These are phyloP conservation scores for Nitzschia inconspicua DNA, from an alignment of 108 stramenopile species.

Conservation along the genomic window DNA sequence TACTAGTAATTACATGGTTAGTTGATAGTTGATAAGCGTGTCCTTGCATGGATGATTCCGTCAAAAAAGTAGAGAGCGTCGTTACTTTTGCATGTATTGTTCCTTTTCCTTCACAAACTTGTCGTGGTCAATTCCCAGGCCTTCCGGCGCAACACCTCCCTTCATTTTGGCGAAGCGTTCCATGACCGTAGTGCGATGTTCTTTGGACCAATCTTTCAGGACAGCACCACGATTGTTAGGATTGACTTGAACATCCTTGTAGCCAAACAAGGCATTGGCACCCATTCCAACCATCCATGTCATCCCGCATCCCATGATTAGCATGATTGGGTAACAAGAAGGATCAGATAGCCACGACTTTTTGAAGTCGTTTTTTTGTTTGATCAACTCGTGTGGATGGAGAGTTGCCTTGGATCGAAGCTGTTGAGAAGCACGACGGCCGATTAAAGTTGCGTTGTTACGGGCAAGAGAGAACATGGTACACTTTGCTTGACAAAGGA, in stretches of 20 bases:
- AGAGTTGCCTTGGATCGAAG: neutral
- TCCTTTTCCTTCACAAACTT: slow-evolving; percentile 59
- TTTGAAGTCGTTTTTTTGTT: slow-evolving; percentile 14
- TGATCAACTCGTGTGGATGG: neutral
- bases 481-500: no score
- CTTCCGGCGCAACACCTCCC: slow-evolving; percentile 51
- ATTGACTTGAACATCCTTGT: slow-evolving; percentile 61
- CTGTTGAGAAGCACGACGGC: no score
- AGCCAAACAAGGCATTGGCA: slow-evolving; percentile 40
- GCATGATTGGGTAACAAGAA: slow-evolving; percentile 58
- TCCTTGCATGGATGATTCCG: no score
- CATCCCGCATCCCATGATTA: slow-evolving; percentile 38
- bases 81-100: slow-evolving; percentile 23
- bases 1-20: no score
- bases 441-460: no score
- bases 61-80: no score
- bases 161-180: slow-evolving; percentile 4
- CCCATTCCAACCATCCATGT: slow-evolving; percentile 56
- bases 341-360: slow-evolving; percentile 59
- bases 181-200: slow-evolving; percentile 12
- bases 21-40: no score
- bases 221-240: slow-evolving; percentile 25
- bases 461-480: no score
- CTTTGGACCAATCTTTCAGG: slow-evolving; percentile 4
- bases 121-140: slow-evolving; percentile 66